A percentile compares a stretch with the other conserved stretches of the same genome.
phyloP scores from a whole-genome alignment of 768 basidiomycete species.

The Mycena polygramma region DNA sequence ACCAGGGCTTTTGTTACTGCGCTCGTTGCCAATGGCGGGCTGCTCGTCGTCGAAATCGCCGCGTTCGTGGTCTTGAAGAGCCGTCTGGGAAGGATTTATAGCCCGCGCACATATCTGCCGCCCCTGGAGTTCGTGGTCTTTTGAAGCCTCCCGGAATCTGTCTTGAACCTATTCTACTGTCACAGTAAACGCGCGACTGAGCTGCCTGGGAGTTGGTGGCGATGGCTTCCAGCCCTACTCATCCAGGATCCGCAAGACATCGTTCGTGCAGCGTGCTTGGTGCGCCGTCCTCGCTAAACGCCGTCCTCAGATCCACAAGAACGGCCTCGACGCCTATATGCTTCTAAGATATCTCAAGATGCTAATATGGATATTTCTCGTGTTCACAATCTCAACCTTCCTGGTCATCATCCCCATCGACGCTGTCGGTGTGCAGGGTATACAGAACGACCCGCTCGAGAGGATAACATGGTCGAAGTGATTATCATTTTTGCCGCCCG shows the following conservation, averaged over 20 bases:
- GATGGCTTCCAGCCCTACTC: constrained; percentile 65
- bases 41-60: constrained; percentile 61
- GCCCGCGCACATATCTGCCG: constrained; percentile 72
- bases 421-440: constrained; percentile 54
- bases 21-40: constrained; percentile 66
- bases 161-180: constrained; percentile 3
- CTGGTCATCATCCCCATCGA: constrained; percentile 72
- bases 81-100: constrained; percentile 70
- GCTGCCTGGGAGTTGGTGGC: constrained; percentile 60
- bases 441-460: constrained; percentile 51
- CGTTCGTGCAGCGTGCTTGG: constrained; percentile 44
- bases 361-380: constrained; percentile 67
- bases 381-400: constrained; percentile 72
- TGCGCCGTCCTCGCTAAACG: background rate
- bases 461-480: constrained; percentile 67
- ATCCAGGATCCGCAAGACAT: constrained; percentile 59
- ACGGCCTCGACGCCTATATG: constrained; percentile 79
- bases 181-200: constrained; percentile 59
- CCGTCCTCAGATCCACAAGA: constrained; percentile 61
- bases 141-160: background rate
- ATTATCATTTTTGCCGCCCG: constrained; percentile 30
- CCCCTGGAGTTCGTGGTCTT: constrained; percentile 61
- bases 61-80: constrained; percentile 71
- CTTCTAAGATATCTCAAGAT: constrained; percentile 74
- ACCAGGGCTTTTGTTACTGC: constrained; percentile 71